A percentile compares a stretch with the other conserved stretches of the same genome.
phyloP scores from a whole-genome alignment of 805 yeast species.

The Citeromyces matritensis region DNA sequence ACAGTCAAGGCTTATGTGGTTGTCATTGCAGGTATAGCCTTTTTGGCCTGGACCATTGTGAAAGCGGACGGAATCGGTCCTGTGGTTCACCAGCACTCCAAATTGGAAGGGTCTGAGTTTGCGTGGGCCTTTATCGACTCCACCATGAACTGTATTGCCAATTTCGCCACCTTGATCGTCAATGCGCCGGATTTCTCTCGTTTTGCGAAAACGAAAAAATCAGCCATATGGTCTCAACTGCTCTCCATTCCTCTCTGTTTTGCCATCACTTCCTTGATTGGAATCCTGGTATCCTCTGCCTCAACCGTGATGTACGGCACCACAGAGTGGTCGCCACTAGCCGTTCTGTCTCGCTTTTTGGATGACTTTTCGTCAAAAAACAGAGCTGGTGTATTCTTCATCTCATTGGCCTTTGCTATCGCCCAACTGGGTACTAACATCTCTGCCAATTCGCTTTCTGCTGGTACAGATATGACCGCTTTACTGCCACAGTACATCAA shows the following conservation, averaged over 20 bases:
- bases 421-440: slow-evolving; percentile 74
- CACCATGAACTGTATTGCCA: slow-evolving; percentile 68
- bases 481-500: slow-evolving; percentile 46
- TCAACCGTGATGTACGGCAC: slow-evolving; percentile 52
- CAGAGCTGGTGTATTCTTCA: slow-evolving; percentile 70
- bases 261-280: slow-evolving; percentile 70
- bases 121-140: slow-evolving; percentile 78
- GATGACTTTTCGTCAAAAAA: slow-evolving; percentile 37
- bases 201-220: slow-evolving; percentile 44
- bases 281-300: slow-evolving; percentile 74
- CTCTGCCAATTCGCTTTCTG: slow-evolving; percentile 55
- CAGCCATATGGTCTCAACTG: slow-evolving; percentile 41
- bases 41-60: slow-evolving; percentile 71
- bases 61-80: slow-evolving; percentile 74
- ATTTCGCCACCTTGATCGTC: slow-evolving; percentile 78
- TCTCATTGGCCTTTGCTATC: slow-evolving; percentile 53
- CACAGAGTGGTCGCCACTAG: slow-evolving; percentile 76
- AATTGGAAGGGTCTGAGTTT: slow-evolving; percentile 40
- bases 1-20: slow-evolving; percentile 67
- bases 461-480: slow-evolving; percentile 63
- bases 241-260: slow-evolving; percentile 65
- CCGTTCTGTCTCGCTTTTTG: slow-evolving; percentile 52
- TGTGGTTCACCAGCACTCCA: slow-evolving; percentile 39
- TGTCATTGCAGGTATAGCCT: slow-evolving; percentile 74
- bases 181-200: slow-evolving; percentile 87